These are phyloP conservation scores for Fistulinella cinereoalba DNA, from an alignment of 1,284 basidiomycete genomes.

Conservation along the genomic window DNA sequence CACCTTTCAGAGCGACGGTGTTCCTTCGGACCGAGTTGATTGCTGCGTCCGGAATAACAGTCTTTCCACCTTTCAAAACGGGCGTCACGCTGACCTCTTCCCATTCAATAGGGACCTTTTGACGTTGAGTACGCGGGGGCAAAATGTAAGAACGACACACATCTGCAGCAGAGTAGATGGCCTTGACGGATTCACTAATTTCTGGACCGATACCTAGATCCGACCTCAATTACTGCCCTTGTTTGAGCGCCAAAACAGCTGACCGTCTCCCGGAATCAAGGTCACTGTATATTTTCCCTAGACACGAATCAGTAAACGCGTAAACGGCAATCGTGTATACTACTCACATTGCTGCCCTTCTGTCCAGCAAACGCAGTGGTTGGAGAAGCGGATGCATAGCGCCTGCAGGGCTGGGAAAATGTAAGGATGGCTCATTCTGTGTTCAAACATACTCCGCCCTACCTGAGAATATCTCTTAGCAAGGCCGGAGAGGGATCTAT, in stretches of 20 bases:
- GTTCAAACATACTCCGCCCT: slow-evolving; percentile 12
- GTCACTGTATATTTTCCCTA: slow-evolving; percentile 96
- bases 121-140: slow-evolving; percentile 5
- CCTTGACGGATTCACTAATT: slow-evolving; percentile 94
- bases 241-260: slow-evolving; percentile 34
- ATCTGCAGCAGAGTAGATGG: slow-evolving; percentile 87
- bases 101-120: slow-evolving; percentile 93
- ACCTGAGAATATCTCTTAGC: slow-evolving; percentile 51
- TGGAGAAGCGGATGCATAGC: slow-evolving; percentile 70
- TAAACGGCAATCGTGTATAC: not conserved
- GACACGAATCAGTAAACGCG: slow-evolving; percentile 7
- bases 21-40: slow-evolving; percentile 95
- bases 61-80: slow-evolving; percentile 92
- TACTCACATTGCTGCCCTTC: slow-evolving; percentile 80
- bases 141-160: slow-evolving; percentile 40
- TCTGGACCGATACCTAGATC: slow-evolving; percentile 92
- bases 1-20: slow-evolving; percentile 96
- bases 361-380: slow-evolving; percentile 86
- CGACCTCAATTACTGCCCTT: slow-evolving; percentile 18
- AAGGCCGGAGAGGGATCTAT: slow-evolving; percentile 52
- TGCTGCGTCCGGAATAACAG: slow-evolving; percentile 91
- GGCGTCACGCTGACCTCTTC: slow-evolving; percentile 98
- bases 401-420: slow-evolving; percentile 48
- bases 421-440: slow-evolving; percentile 13
- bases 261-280: slow-evolving; percentile 89